Evolutionary conservation across 116 monocot genomes (phyloP).

Genomic region (Papilionanthe hybrid): DNA sequence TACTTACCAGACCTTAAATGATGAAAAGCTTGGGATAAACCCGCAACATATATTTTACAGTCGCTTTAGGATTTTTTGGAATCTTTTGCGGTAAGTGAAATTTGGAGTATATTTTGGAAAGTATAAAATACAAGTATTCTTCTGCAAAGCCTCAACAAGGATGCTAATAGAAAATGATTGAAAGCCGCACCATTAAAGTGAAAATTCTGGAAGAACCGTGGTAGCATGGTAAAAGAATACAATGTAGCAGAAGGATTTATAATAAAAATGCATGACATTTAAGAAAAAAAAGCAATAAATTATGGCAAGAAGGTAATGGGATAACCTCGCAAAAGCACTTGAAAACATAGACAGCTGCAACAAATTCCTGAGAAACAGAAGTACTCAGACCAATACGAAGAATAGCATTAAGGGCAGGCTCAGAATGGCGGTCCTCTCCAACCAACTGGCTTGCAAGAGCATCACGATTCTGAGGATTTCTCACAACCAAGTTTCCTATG

Average conservation of each 20-base stretch:
- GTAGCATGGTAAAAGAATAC: neutral
- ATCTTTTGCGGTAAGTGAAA: neutral
- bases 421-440: slow-evolving; percentile 87
- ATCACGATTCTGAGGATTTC: slow-evolving; percentile 72
- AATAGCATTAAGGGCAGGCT: slow-evolving; percentile 82
- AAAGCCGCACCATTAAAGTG: neutral
- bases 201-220: neutral
- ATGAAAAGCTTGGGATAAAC: neutral
- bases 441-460: slow-evolving; percentile 61
- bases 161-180: neutral
- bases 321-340: slow-evolving; percentile 94
- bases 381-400: slow-evolving; percentile 72
- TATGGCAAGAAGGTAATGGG: neutral
- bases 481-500: slow-evolving; percentile 76
- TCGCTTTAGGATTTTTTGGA: neutral
- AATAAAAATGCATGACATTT: slow-evolving; percentile 4
- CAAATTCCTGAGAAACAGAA: slow-evolving; percentile 64
- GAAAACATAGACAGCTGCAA: slow-evolving; percentile 84
- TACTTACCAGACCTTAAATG: neutral
- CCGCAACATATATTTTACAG: neutral
- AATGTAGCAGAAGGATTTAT: neutral
- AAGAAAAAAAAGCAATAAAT: neutral
- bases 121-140: neutral
- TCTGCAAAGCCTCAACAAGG: neutral
- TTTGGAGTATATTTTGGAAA: neutral